Base-by-base conservation (phyloP, 1,284 basidiomycete species). In the Leccinum fallax region DNA sequence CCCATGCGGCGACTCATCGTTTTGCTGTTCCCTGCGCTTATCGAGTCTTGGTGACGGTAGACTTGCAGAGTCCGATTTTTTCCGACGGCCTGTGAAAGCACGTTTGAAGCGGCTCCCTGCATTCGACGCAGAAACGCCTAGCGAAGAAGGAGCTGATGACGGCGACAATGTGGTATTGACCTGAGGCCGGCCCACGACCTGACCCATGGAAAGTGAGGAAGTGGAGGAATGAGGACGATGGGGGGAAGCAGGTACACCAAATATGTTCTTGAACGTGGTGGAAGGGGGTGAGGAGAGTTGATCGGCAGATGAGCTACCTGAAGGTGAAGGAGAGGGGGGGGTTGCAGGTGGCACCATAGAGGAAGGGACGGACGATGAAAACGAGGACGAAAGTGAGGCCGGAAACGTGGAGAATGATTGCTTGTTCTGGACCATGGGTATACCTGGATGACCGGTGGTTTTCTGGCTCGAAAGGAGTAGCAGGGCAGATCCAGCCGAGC, bases 31-130 rank as follows among this genome's bases (percentile, higher is more conserved):
- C 58, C 68, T 70, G 34, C 65, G 72, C 61, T 73, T 77, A 63
- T 71, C 71, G 58, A 70, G 76, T 54, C 65, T 65, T 55, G 66
- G 65, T 40, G 69, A 67, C 59, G 66, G 70, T 69, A 65, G 67
- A 26, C 43, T 61, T 65, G 60, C 69, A 67, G 84, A 81, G 67
- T 87, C 85, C 9, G 85, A 83, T 72, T 86, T 87, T 79, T 88
- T 90, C 68, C 85, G 80, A 54, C 88, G 82, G 9, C 76, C 80
- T 49, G 75, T 84, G 68, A 89, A 86, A 19, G 84, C 87, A 60
- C 87, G 87, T 67, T 85, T 87, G 62, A 91, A 76, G 69, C 82
- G 84, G 66, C 76, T 77, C 32, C 85, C 83, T 32, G 82, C 76
- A 49, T 77, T 65, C 15, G 69, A 61, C 24, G 61, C 38, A 6